phyloP scores from a whole-genome alignment of 2,329 filamentous ascomycete genomes.

The Fusarium falciforme region DNA sequence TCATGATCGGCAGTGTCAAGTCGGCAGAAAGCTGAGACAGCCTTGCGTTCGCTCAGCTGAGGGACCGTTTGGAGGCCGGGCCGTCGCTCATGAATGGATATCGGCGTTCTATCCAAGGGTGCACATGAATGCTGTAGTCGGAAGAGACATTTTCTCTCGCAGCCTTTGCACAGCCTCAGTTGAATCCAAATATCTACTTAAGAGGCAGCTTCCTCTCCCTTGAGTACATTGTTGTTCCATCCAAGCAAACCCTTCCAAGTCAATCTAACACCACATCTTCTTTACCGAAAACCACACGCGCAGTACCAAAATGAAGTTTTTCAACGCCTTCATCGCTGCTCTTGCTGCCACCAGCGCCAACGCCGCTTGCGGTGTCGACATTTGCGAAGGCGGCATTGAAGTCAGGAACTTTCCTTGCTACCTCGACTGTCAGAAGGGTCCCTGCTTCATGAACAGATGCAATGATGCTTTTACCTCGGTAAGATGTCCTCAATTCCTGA shows the following conservation, averaged over 20 bases:
- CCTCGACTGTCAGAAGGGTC: background rate
- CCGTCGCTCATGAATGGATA: background rate
- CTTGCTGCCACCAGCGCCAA: background rate
- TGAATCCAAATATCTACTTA: background rate
- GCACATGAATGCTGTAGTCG: background rate
- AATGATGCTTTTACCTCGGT: background rate
- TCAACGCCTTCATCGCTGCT: background rate
- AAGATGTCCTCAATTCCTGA: fast-evolving
- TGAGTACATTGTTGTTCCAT: background rate
- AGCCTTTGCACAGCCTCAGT: background rate
- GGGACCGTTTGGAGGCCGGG: background rate
- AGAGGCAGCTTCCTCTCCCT: background rate
- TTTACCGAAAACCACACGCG: background rate
- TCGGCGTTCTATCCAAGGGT: background rate
- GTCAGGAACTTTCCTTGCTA: background rate
- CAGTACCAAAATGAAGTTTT: background rate
- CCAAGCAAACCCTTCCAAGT: background rate
- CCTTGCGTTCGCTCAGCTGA: background rate
- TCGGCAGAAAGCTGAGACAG: background rate
- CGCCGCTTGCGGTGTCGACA: background rate
- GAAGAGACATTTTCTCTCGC: background rate
- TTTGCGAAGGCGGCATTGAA: background rate
- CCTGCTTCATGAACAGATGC: background rate
- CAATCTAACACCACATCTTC: background rate
- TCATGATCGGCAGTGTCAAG: background rate